Percentiles rank a stretch among this genome's conserved stretches.
phyloP scores from a whole-genome alignment of 352 stramenopile species.

The Globisporangium splendens region DNA sequence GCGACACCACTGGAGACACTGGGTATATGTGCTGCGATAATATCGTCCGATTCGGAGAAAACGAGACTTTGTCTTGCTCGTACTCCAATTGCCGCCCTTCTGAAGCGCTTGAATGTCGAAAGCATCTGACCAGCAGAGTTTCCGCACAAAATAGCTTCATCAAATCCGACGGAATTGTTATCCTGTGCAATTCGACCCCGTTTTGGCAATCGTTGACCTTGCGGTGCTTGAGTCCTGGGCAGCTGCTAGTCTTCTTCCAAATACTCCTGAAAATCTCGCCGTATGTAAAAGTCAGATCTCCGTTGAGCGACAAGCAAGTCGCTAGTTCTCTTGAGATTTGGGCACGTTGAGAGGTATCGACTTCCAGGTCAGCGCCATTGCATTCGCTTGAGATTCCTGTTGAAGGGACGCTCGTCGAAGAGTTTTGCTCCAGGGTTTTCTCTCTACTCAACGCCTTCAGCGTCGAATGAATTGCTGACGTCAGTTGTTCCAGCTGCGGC shows the following conservation, averaged over 20 bases:
- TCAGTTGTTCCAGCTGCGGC: conserved; percentile 36
- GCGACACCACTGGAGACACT: neutral
- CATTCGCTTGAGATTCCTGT: neutral
- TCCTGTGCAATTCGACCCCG: conserved; percentile 25
- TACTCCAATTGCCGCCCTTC: conserved; percentile 19
- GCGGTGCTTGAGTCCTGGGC: conserved; percentile 20
- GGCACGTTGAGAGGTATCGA: conserved; percentile 7
- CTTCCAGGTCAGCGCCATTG: neutral
- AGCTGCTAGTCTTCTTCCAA: conserved; percentile 33
- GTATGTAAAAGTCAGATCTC: conserved; percentile 22
- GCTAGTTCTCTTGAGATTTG: conserved; percentile 34
- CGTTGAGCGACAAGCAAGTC: conserved; percentile 18
- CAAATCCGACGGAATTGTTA: conserved; percentile 41
- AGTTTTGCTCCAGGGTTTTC: neutral
- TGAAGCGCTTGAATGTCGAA: neutral
- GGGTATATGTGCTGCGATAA: conserved; percentile 61
- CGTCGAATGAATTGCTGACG: conserved; percentile 16
- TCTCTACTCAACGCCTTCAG: conserved; percentile 3
- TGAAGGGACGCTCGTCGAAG: neutral
- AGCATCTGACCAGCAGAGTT: conserved; percentile 33
- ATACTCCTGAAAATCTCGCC: conserved; percentile 29
- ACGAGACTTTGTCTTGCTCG: conserved; percentile 26
- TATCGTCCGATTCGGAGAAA: conserved; percentile 41
- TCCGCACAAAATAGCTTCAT: conserved; percentile 42
- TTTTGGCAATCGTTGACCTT: conserved; percentile 30